Conservation (phyloP, 768 basidiomycete genomes). For the Dendrothele bispora region DNA sequence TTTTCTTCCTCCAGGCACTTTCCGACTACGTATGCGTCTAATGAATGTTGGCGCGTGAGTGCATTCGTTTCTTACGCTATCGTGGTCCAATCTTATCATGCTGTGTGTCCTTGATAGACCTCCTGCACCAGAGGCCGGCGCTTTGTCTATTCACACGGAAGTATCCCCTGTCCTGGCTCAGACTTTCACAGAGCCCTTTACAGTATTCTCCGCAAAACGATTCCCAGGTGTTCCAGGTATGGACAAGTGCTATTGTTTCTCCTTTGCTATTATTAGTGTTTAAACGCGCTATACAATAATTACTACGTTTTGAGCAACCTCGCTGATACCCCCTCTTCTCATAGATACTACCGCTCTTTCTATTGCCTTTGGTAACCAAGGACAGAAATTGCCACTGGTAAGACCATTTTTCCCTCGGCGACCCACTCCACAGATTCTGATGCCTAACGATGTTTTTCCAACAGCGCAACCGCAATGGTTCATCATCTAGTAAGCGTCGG, state of each 20-base stretch:
- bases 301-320: no score
- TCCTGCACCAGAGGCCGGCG: conserved; percentile 72
- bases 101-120: conserved; percentile 40
- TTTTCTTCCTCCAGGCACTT: conserved; percentile 60
- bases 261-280: no score
- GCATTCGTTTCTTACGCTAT: conserved; percentile 8
- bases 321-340: conserved; percentile 19
- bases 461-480: conserved; percentile 81
- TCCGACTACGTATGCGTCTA: conserved; percentile 82
- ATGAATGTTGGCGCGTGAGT: conserved; percentile 93
- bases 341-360: conserved; percentile 87
- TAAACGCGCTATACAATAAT: no score
- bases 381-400: conserved; percentile 86
- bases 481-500: conserved; percentile 53
- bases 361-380: conserved; percentile 87
- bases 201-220: conserved; percentile 89
- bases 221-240: conserved; percentile 93
- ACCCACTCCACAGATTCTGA: no score
- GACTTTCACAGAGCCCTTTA: conserved; percentile 79
- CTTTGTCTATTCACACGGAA: conserved; percentile 62
- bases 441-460: conserved; percentile 14
- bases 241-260: no score
- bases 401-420: conserved; percentile 24
- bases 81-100: conserved; percentile 13
- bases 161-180: conserved; percentile 81